Base-by-base conservation (phyloP, 306 rosid genomes). In the Trichosanthes cucumerina region DNA sequence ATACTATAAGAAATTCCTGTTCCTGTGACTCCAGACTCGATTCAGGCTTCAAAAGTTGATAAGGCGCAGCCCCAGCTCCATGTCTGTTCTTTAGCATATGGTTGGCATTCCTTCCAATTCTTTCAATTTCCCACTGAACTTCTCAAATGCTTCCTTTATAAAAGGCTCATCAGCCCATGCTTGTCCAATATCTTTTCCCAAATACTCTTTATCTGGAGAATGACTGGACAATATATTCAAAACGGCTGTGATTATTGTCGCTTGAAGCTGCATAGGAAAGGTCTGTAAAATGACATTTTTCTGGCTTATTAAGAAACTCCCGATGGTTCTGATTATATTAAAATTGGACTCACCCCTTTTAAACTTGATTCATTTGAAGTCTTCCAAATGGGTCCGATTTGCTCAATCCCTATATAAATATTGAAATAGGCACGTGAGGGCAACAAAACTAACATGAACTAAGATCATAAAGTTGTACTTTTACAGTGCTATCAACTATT, bases 1-100 rank as follows among this genome's bases (percentile, higher is more conserved):
- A 93, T 88, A 60, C 98, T 93, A 77, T 89, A 85, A 0, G 98
- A 96, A 79, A 93, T 94, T 16, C 98, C 98, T 85, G 73, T 85
- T 44, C 83, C 87, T 1, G 98, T 91, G 2, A 89, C 89, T 5
- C 95, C 98, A 14, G 94, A 90, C 57, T 78, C 78, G 98, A 93
- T 76, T 83, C 80, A 9, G 98, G 96, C 88, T 93, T 91, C 86
- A 93, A 80, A 80, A 93, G 94, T 85, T 88, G 82, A 14, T 93
- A 91, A 1, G 98, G 93, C 13, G 85, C 53, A 79, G 87, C 76
- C 36, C 98, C 98, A 56, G 93, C 98, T 41, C 98, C 98, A 47
- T 80, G 49, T 76, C 98, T 85, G 58, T 93, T 93, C 91, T 82
- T 91, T 52, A 91, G 53, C 0, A 79, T 10, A 7, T 18, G 4